Evolutionary conservation across 2,329 filamentous ascomycete species (phyloP).

Genomic region (Kalmusia sp.): DNA sequence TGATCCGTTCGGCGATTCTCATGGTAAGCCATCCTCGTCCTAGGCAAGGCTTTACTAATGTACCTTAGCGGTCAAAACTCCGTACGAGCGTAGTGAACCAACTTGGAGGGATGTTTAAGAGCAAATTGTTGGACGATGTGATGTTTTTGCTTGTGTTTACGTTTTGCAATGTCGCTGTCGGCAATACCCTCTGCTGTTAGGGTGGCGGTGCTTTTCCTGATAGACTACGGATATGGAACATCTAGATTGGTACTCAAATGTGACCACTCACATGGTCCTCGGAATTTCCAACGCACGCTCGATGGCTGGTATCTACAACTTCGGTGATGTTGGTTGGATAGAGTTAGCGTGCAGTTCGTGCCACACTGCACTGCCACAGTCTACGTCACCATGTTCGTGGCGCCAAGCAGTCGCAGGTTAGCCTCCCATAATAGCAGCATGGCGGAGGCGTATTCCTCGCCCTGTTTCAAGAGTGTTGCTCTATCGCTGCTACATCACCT

Average conservation of each 20-base stretch:
- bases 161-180: background rate
- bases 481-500: background rate
- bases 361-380: conserved; percentile 25
- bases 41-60: conserved; percentile 15
- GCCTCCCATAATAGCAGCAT: conserved; percentile 6
- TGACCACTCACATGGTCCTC: conserved; percentile 7
- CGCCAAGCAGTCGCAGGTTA: conserved; percentile 21
- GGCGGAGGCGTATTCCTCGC: conserved; percentile 2
- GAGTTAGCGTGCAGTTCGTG: background rate
- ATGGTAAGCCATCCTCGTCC: conserved; percentile 53
- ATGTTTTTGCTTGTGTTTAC: background rate
- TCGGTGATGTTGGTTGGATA: too few relatives aligned
- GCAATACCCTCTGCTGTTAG: conserved; percentile 10
- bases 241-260: conserved; percentile 8
- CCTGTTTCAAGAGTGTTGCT: too few relatives aligned
- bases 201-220: background rate
- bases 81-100: conserved; percentile 45
- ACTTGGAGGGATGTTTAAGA: conserved; percentile 51
- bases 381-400: conserved; percentile 31
- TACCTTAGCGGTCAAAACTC: conserved; percentile 60
- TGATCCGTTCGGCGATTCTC: conserved; percentile 85
- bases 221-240: background rate
- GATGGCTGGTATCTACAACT: too few relatives aligned
- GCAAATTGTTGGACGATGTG: background rate
- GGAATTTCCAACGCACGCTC: background rate